Conservation (phyloP, 2,329 filamentous ascomycete genomes). For the Colletotrichum lentis region DNA sequence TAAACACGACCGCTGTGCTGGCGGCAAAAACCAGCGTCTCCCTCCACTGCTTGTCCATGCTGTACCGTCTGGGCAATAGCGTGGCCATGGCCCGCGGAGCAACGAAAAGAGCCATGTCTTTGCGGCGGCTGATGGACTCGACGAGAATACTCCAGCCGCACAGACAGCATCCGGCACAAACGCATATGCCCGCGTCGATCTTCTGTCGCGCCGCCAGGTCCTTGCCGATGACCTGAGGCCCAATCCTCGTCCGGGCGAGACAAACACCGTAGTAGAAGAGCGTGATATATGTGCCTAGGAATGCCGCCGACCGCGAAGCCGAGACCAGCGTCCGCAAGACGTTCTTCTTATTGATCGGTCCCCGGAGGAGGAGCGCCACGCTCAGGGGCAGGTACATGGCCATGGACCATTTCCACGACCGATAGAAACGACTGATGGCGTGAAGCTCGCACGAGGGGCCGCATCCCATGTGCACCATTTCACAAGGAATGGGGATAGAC, state of each 20-base stretch:
- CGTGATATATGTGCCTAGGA: constrained; percentile 78
- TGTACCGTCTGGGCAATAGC: constrained; percentile 75
- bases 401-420: constrained; percentile 77
- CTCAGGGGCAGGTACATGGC: constrained; percentile 80
- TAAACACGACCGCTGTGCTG: constrained; percentile 75
- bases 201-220: constrained; percentile 57
- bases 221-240: constrained; percentile 71
- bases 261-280: constrained; percentile 89
- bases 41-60: constrained; percentile 67
- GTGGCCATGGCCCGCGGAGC: constrained; percentile 80
- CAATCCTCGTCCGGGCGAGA: constrained; percentile 75
- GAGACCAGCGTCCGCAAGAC: constrained; percentile 62
- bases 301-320: constrained; percentile 75
- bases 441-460: constrained; percentile 79
- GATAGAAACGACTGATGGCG: constrained; percentile 71
- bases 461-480: constrained; percentile 82
- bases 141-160: constrained; percentile 86
- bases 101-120: constrained; percentile 83
- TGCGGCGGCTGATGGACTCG: constrained; percentile 70
- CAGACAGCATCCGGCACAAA: constrained; percentile 74
- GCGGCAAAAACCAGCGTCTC: constrained; percentile 72
- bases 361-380: constrained; percentile 66
- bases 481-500: constrained; percentile 79
- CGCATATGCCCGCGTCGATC: constrained; percentile 72
- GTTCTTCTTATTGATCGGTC: constrained; percentile 55